phyloP scores from a whole-genome alignment of 1,284 basidiomycete genomes.

The Coriolopsis trogii region DNA sequence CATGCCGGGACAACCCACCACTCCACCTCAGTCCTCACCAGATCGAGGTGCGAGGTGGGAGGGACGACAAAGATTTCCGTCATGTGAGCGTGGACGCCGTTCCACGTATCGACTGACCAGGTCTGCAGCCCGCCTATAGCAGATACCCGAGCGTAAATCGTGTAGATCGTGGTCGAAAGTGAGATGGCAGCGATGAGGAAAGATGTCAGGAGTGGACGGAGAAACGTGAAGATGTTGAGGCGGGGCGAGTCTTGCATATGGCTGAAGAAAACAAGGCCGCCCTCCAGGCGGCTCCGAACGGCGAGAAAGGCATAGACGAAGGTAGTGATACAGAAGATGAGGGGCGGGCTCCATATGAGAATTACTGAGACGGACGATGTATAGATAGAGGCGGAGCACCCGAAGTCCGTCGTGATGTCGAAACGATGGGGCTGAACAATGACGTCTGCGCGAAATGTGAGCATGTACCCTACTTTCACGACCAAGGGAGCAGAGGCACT shows the following conservation, averaged over 20 bases:
- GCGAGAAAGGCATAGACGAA: conserved; percentile 44
- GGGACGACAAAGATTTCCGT: conserved; percentile 31
- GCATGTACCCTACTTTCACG: background rate
- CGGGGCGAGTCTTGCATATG: conserved; percentile 32
- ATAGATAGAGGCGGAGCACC: conserved; percentile 64
- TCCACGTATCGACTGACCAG: conserved; percentile 30
- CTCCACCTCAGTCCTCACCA: conserved; percentile 30
- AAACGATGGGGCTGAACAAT: conserved; percentile 73
- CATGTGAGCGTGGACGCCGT: conserved; percentile 41
- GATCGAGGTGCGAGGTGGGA: conserved; percentile 7
- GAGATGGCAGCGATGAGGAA: conserved; percentile 38
- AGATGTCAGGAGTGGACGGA: conserved; percentile 40
- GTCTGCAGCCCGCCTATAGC: conserved; percentile 41
- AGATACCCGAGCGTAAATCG: conserved; percentile 37
- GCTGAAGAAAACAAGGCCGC: conserved; percentile 38
- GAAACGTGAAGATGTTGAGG: conserved; percentile 42
- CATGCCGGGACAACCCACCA: conserved; percentile 47
- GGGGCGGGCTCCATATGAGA: conserved; percentile 60
- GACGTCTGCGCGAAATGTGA: conserved; percentile 45
- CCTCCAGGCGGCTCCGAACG: conserved; percentile 27
- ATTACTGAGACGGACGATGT: conserved; percentile 53
- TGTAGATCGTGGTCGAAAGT: conserved; percentile 40
- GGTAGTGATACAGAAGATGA: conserved; percentile 48
- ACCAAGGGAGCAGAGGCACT: conserved; percentile 30
- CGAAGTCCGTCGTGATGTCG: conserved; percentile 63